A percentile compares a stretch with the other conserved stretches of the same genome.
Evolutionary conservation across 768 basidiomycete species (phyloP).

Genomic region (Coprinopsis sp.): DNA sequence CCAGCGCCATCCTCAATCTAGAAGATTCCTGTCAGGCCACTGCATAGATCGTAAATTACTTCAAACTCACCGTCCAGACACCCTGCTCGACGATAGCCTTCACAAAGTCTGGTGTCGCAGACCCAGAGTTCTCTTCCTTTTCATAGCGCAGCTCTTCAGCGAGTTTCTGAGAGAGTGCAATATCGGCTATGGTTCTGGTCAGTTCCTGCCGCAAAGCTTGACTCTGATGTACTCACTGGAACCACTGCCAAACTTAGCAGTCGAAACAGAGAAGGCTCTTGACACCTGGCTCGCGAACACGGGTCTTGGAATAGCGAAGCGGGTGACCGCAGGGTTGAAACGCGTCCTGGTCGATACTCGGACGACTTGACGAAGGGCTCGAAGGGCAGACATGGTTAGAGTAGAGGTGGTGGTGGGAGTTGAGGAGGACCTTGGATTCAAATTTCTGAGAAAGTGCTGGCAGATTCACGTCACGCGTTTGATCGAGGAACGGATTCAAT

Average conservation of each 20-base stretch:
- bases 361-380: constrained; percentile 54
- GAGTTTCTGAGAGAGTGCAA: constrained; percentile 69
- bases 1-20: constrained; percentile 69
- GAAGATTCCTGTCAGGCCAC: constrained; percentile 4
- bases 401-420: neutral
- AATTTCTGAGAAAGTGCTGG: neutral
- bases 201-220: neutral
- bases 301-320: constrained; percentile 25
- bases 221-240: constrained; percentile 30
- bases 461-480: constrained; percentile 5
- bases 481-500: too few species aligned
- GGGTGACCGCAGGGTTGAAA: constrained; percentile 21
- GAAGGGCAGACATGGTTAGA: constrained; percentile 53
- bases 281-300: constrained; percentile 20
- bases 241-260: constrained; percentile 40
- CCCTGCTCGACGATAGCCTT: constrained; percentile 67
- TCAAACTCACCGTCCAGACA: constrained; percentile 68
- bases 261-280: constrained; percentile 45
- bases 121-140: constrained; percentile 42
- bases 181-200: constrained; percentile 49
- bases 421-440: neutral
- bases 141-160: constrained; percentile 85
- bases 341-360: constrained; percentile 37
- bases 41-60: neutral
- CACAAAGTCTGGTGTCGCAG: constrained; percentile 65